These are phyloP conservation scores for Euphorbia pulcherrima DNA, from an alignment of 345 rosid species.

Conservation along the genomic window DNA sequence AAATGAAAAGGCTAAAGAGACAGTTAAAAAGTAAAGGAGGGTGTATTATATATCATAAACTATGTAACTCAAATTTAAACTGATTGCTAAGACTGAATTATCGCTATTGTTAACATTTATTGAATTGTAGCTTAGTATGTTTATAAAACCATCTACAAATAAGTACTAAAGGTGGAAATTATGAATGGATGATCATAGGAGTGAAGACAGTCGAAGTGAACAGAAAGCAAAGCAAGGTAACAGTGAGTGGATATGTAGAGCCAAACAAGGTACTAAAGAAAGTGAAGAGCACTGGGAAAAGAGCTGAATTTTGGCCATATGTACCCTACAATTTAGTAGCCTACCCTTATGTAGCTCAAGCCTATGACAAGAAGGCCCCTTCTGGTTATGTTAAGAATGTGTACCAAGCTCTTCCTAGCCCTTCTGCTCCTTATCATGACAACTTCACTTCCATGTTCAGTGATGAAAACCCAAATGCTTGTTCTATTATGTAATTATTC, in stretches of 20 bases:
- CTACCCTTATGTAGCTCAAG: constrained; percentile 41
- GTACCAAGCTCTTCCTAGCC: constrained; percentile 37
- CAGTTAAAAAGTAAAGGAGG: too few relatives aligned
- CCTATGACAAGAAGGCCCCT: constrained; percentile 58
- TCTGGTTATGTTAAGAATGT: constrained; percentile 45
- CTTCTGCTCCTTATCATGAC: constrained; percentile 29
- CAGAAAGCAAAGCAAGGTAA: constrained; percentile 49
- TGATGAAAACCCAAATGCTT: constrained; percentile 52
- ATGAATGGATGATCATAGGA: constrained; percentile 21
- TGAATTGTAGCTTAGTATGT: too few relatives aligned
- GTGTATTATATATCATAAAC: too few relatives aligned
- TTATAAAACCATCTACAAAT: too few relatives aligned
- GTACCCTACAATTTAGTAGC: constrained; percentile 46
- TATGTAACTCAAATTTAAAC: too few relatives aligned
- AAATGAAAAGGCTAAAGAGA: too few relatives aligned
- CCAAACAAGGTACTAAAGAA: constrained; percentile 42
- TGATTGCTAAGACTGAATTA: too few relatives aligned
- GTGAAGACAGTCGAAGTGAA: constrained; percentile 41
- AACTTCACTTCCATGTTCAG: constrained; percentile 36
- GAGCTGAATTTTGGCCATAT: constrained; percentile 56
- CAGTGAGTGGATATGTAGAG: constrained; percentile 44
- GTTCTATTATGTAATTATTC: constrained; percentile 53
- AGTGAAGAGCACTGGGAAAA: constrained; percentile 42
- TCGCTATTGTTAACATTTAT: too few relatives aligned
- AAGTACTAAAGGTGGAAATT: too few relatives aligned